Percentiles rank a stretch among this genome's conserved stretches.
These are phyloP conservation scores for Butyriboletus loyo DNA, from an alignment of 768 basidiomycete species.

Conservation along the genomic window DNA sequence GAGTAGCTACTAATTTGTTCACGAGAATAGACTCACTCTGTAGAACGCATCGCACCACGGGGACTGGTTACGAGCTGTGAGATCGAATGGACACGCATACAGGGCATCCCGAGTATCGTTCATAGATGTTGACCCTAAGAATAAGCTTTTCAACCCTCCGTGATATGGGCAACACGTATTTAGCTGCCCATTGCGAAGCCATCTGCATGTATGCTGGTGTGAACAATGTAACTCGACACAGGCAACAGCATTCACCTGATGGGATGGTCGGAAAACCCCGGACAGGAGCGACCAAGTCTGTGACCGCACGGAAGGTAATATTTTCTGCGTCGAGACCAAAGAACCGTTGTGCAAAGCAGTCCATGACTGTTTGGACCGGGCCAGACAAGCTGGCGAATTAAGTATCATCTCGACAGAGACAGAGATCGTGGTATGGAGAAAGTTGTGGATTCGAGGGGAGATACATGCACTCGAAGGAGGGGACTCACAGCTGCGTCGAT, in stretches of 20 bases:
- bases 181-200: slow-evolving; percentile 29
- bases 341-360: slow-evolving; percentile 41
- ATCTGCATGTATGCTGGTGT: slow-evolving; percentile 7
- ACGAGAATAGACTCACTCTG: slow-evolving; percentile 31
- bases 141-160: slow-evolving; percentile 34
- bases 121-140: slow-evolving; percentile 31
- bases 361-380: slow-evolving; percentile 29
- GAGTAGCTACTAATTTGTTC: slow-evolving; percentile 30
- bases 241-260: slow-evolving; percentile 1
- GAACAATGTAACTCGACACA: not conserved
- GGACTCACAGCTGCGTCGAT: too few relatives aligned
- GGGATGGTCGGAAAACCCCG: slow-evolving; percentile 10
- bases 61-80: slow-evolving; percentile 35
- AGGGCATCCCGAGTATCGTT: slow-evolving; percentile 39
- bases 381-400: too few relatives aligned
- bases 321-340: slow-evolving; percentile 33
- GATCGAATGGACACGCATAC: slow-evolving; percentile 42
- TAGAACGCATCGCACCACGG: slow-evolving; percentile 42
- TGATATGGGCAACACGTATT: slow-evolving; percentile 37
- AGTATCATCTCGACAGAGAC: not conserved
- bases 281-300: slow-evolving; percentile 37
- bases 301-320: slow-evolving; percentile 29
- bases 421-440: too few relatives aligned
- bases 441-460: slow-evolving; percentile 1
- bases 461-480: too few relatives aligned